Base-by-base conservation (phyloP, 2,329 filamentous ascomycete genomes). In the Zymoseptoria pseudotritici region DNA sequence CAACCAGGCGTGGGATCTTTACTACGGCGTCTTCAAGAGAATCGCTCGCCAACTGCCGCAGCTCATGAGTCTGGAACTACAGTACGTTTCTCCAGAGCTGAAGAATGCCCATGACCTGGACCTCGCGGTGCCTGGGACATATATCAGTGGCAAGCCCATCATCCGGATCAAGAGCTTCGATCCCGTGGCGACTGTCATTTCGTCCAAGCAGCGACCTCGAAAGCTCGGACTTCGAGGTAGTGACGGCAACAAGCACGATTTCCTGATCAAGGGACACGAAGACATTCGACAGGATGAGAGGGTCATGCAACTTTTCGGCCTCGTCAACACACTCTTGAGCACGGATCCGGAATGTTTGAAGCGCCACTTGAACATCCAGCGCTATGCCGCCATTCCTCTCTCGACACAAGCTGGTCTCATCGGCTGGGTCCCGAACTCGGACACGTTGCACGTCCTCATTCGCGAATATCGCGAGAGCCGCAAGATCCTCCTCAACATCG, bases 241-340 rank as follows among this genome's bases (percentile, higher is more conserved):
- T 70, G 93, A 99, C 72, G 94, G 94, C 60, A 85, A 83, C 63
- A 84, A 86, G 2, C 97, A 97, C 73, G 88, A 90, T 55, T 97
- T 96, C 78, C 77, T 90, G 60, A 84, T 99, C 69, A 99, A 99
- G 80, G 94, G 94, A n/a, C 95, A 99, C 70, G 94, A 99, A 77
- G 94, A 99, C 79, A 97, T 99, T 66, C 88, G 94, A 61, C 94
- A 99, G 76, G 94, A 99, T 71, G 94, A 99, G 77, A 88, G 95
- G 76, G 94, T 99, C 67, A 99, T 99, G 95, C 94, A 99, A 76
- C 83, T 99, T 42, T 99, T 99, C 72, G 94, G 94, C 50, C 84
- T 99, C 13, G 94, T 93, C 78, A 99, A 99, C 74, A 99, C 95
- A 0, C 83, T 99, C 1, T 84, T 99, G 50, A 83, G 90, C 53